Evolutionary conservation across 768 basidiomycete species (phyloP).

Genomic region (Pulveroboletus sp.): DNA sequence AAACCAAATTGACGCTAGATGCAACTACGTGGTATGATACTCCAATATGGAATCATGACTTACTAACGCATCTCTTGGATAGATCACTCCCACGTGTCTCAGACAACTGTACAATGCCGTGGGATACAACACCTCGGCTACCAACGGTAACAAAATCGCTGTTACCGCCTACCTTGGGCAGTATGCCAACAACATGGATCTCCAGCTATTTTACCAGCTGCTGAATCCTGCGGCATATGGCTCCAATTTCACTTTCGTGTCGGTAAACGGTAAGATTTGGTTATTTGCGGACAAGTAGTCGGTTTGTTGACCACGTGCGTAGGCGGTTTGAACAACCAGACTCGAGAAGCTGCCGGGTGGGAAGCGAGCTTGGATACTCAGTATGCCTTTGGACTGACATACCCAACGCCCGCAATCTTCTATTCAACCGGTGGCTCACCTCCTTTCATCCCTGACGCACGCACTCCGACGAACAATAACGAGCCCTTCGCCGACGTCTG

Average conservation of each 20-base stretch:
- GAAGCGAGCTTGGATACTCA: conserved; percentile 73
- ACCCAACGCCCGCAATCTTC: no score
- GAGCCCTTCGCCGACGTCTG: conserved; percentile 48
- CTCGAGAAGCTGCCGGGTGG: conserved; percentile 43
- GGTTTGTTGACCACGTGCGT: conserved; percentile 7
- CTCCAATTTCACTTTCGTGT: conserved; percentile 50
- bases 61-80: conserved; percentile 6
- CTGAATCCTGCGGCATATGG: conserved; percentile 48
- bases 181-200: conserved; percentile 52
- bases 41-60: conserved; percentile 30
- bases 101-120: no score
- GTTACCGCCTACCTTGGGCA: conserved; percentile 54
- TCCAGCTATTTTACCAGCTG: conserved; percentile 48
- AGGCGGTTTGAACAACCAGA: conserved; percentile 67
- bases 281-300: background rate
- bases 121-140: conserved; percentile 40
- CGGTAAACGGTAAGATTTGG: conserved; percentile 54
- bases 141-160: conserved; percentile 49
- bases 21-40: conserved; percentile 36
- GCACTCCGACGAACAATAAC: conserved; percentile 41
- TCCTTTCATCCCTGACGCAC: conserved; percentile 51
- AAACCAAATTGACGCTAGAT: no score
- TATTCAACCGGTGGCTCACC: conserved; percentile 63
- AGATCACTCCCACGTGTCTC: conserved; percentile 53
- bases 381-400: no score